phyloP scores from a whole-genome alignment of 75 land plant genomes.

The Sequoiadendron giganteum region DNA sequence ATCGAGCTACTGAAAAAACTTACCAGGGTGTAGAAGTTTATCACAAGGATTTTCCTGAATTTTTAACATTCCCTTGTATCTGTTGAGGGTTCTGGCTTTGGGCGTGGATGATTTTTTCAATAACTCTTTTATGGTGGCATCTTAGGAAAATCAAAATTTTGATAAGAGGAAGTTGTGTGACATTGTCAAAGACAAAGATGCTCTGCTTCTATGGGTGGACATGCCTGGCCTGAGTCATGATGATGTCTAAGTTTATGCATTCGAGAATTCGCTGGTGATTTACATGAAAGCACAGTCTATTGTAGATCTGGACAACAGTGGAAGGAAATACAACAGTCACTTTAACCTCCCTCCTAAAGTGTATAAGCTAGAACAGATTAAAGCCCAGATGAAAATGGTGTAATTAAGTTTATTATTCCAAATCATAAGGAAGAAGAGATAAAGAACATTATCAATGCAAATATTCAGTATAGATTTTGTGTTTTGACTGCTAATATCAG shows the following conservation, averaged over 20 bases:
- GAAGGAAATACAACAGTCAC: constrained; percentile 33
- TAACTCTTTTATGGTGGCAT: constrained; percentile 19
- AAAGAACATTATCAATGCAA: constrained; percentile 32
- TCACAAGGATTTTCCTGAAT: too few species aligned
- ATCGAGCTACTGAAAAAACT: too few species aligned
- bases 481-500: too few species aligned
- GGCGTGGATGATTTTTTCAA: constrained; percentile 47
- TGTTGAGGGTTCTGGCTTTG: constrained; percentile 38
- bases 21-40: too few species aligned
- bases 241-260: constrained; percentile 42
- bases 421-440: constrained; percentile 52
- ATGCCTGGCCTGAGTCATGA: constrained; percentile 61
- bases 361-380: constrained; percentile 44
- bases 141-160: constrained; percentile 10
- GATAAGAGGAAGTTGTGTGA: constrained; percentile 38
- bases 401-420: constrained; percentile 51
- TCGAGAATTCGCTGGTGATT: constrained; percentile 45
- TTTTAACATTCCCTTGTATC: constrained; percentile 46
- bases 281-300: constrained; percentile 26
- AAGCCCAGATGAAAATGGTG: constrained; percentile 78
- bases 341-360: constrained; percentile 27
- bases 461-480: constrained; percentile 14
- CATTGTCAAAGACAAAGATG: constrained; percentile 30
- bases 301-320: constrained; percentile 17
- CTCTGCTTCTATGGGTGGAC: constrained; percentile 39